Evolutionary conservation across 768 basidiomycete species (phyloP).

Genomic region (Sporobolomyces pararoseus): DNA sequence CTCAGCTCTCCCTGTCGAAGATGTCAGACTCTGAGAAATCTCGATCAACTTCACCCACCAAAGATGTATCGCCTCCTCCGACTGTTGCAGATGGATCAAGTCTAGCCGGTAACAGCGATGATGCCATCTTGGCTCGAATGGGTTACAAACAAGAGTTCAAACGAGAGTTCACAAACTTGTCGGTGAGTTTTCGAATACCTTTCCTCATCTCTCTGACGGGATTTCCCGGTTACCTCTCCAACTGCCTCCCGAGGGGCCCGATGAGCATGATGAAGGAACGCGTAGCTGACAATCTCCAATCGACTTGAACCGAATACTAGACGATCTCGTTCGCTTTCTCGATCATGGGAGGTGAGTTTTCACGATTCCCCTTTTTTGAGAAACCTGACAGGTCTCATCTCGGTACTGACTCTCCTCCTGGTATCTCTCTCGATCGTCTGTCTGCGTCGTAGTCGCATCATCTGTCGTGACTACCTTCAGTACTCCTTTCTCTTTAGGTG

Average conservation of each 20-base stretch:
- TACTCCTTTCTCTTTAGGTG: conserved; percentile 51
- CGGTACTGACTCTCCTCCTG: no score
- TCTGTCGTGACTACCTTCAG: conserved; percentile 52
- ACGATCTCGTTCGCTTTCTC: conserved; percentile 50
- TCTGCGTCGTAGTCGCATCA: conserved; percentile 36
- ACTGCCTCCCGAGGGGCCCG: no score
- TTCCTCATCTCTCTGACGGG: neutral
- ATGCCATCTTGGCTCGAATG: conserved; percentile 28
- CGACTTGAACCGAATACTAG: conserved; percentile 17
- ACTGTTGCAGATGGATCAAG: conserved; percentile 1
- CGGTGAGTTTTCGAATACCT: conserved; percentile 52
- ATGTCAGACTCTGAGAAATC: conserved; percentile 15
- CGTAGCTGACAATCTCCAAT: neutral
- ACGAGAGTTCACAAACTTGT: conserved; percentile 76
- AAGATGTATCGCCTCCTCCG: neutral
- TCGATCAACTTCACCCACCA: conserved; percentile 4
- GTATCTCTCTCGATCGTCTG: neutral
- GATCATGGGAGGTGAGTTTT: conserved; percentile 40
- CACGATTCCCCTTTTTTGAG: neutral
- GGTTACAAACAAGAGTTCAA: conserved; percentile 56
- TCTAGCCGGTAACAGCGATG: conserved; percentile 22
- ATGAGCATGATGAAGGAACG: no score
- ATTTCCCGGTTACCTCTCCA: no score
- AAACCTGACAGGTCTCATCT: no score
- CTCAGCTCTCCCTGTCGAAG: no score